Conservation (phyloP, 208 protist genomes). For the Endotrypanum monterogeii region DNA sequence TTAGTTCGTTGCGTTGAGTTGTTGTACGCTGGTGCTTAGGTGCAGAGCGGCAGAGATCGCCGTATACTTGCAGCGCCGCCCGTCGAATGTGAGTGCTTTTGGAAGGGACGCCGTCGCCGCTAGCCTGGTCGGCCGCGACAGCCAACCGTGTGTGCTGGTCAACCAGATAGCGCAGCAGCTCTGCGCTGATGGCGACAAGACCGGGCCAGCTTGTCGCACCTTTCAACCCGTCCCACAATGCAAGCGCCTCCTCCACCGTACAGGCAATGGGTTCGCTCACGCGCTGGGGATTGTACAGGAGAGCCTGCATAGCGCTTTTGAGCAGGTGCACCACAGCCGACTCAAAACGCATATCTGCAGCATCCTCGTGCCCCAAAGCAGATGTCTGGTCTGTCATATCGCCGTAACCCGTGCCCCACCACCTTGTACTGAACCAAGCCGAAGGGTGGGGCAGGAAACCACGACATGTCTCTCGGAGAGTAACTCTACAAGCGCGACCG, state of each 20-base stretch:
- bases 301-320: slow-evolving; percentile 52
- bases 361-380: not conserved
- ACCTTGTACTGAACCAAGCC: slow-evolving; percentile 5
- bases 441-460: slow-evolving; percentile 1
- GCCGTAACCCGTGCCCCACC: slow-evolving; percentile 2
- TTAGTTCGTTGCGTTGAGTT: slow-evolving; percentile 20
- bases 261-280: slow-evolving; percentile 2
- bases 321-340: slow-evolving; percentile 49
- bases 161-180: slow-evolving; percentile 38
- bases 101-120: not conserved
- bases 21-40: slow-evolving; percentile 9
- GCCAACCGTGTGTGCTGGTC: slow-evolving; percentile 12
- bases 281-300: slow-evolving; percentile 29
- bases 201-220: slow-evolving; percentile 40
- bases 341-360: slow-evolving; percentile 38
- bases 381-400: not conserved
- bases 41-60: slow-evolving; percentile 13
- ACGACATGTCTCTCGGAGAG: slow-evolving; percentile 1
- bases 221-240: slow-evolving; percentile 41
- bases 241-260: slow-evolving; percentile 38
- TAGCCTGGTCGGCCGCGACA: not conserved
- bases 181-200: slow-evolving; percentile 37
- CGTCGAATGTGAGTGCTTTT: slow-evolving; percentile 9
- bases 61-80: slow-evolving; percentile 21
- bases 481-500: not conserved